phyloP scores from a whole-genome alignment of 2,329 filamentous ascomycete species.

The Clarireedia hainanense region DNA sequence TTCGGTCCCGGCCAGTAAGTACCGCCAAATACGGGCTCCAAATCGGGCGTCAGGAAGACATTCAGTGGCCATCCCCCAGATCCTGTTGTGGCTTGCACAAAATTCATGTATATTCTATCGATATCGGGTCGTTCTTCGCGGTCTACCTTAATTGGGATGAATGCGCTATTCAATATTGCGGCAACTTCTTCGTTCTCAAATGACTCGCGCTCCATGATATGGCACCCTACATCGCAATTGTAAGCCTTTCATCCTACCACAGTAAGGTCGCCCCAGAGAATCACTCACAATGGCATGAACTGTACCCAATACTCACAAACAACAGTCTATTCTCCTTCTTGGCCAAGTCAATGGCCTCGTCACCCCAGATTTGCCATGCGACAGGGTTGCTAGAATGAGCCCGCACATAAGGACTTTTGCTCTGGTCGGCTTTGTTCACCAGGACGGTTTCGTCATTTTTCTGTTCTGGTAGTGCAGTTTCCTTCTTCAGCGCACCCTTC shows the following conservation, averaged over 20 bases:
- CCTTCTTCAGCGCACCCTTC: slow-evolving; percentile 12
- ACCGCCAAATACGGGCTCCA: slow-evolving; percentile 91
- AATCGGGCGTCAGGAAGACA: slow-evolving; percentile 88
- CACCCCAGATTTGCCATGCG: slow-evolving; percentile 83
- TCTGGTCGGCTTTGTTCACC: slow-evolving; percentile 50
- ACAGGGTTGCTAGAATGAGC: slow-evolving; percentile 75
- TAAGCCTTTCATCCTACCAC: neutral
- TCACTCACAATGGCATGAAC: slow-evolving; percentile 81
- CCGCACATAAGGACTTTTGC: slow-evolving; percentile 61
- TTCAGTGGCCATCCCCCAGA: slow-evolving; percentile 92
- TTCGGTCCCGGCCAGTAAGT: slow-evolving; percentile 75
- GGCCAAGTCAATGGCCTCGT: slow-evolving; percentile 68
- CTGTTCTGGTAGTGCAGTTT: slow-evolving; percentile 7
- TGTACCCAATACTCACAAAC: slow-evolving; percentile 91
- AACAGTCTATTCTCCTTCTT: slow-evolving; percentile 78
- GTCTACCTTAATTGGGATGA: slow-evolving; percentile 89
- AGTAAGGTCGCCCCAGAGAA: neutral
- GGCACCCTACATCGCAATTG: slow-evolving; percentile 50
- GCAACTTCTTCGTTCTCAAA: slow-evolving; percentile 81
- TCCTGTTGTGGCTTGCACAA: slow-evolving; percentile 86
- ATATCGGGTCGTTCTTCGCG: slow-evolving; percentile 90
- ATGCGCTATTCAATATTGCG: slow-evolving; percentile 72
- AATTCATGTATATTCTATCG: slow-evolving; percentile 97
- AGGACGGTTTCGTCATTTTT: slow-evolving; percentile 27
- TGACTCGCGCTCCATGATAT: slow-evolving; percentile 88